Conservation (phyloP, 257 asterid species). For the Plantago elongata region DNA sequence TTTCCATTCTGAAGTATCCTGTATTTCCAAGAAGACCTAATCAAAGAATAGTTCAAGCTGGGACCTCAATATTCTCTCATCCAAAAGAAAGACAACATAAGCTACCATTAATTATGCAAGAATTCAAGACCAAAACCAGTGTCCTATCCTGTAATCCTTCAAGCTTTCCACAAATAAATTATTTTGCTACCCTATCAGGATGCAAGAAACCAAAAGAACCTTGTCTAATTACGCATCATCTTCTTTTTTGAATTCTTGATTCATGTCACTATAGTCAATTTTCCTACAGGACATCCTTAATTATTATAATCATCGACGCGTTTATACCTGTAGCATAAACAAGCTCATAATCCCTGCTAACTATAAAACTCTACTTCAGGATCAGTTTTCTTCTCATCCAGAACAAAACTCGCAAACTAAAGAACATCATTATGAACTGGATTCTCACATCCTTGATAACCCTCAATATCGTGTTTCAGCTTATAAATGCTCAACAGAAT, state of each 20-base stretch:
- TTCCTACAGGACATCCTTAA: no score
- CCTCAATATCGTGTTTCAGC: slow-evolving; percentile 21
- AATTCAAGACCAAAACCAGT: slow-evolving; percentile 4
- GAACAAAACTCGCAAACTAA: background rate
- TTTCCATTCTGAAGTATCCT: no score
- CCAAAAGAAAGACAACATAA: slow-evolving; percentile 26
- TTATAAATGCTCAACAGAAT: slow-evolving; percentile 37
- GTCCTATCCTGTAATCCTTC: background rate
- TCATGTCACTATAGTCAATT: slow-evolving; percentile 18
- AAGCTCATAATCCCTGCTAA: slow-evolving; percentile 7
- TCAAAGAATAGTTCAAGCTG: slow-evolving; percentile 4
- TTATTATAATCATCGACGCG: slow-evolving; percentile 31
- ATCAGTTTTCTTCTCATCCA: background rate
- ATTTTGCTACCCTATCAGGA: background rate
- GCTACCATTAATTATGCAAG: slow-evolving; percentile 2
- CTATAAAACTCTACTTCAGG: background rate
- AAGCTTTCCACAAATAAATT: background rate
- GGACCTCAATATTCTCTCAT: slow-evolving; percentile 11
- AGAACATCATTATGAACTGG: slow-evolving; percentile 27
- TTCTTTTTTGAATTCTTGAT: slow-evolving; percentile 15
- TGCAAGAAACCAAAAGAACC: background rate
- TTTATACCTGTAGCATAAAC: slow-evolving; percentile 18
- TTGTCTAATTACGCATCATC: no score
- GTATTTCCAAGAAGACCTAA: no score
- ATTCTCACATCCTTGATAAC: slow-evolving; percentile 11